Percentiles rank a stretch among this genome's conserved stretches.
Conservation (phyloP, 2,329 filamentous ascomycete species). For the Eutypella sp. region DNA sequence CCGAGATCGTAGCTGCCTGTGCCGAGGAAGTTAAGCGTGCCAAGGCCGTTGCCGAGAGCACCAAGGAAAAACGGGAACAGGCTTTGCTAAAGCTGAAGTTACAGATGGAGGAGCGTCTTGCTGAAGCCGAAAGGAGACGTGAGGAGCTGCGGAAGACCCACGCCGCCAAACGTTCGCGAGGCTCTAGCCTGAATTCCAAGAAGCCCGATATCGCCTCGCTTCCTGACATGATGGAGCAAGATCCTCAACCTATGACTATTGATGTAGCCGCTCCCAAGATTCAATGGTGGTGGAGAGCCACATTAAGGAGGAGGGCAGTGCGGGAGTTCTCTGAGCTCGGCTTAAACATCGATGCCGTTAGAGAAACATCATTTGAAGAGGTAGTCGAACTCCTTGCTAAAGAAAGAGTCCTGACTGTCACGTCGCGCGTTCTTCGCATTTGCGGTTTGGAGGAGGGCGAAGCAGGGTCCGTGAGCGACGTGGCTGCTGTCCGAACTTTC, state of each 20-base stretch:
- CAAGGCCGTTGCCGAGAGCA: conserved; percentile 76
- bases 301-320: conserved; percentile 54
- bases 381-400: conserved; percentile 64
- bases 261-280: conserved; percentile 62
- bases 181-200: conserved; percentile 43
- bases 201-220: conserved; percentile 29
- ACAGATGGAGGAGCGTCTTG: conserved; percentile 76
- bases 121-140: conserved; percentile 69
- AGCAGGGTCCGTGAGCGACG: conserved; percentile 58
- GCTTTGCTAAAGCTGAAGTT: conserved; percentile 64
- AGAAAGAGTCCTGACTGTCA: conserved; percentile 59
- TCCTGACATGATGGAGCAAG: conserved; percentile 47
- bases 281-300: conserved; percentile 65
- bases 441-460: conserved; percentile 66
- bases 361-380: conserved; percentile 68
- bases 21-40: conserved; percentile 79
- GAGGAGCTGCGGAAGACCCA: conserved; percentile 57
- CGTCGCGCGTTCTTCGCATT: conserved; percentile 62
- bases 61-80: conserved; percentile 74
- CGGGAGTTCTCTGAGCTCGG: conserved; percentile 61
- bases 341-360: conserved; percentile 65
- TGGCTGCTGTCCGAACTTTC: conserved; percentile 69
- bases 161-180: conserved; percentile 47
- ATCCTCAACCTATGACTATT: conserved; percentile 42
- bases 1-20: conserved; percentile 74